A percentile compares a stretch with the other conserved stretches of the same genome.
Conservation (phyloP, 805 yeast genomes). For the Dipodascus geniculatus region DNA sequence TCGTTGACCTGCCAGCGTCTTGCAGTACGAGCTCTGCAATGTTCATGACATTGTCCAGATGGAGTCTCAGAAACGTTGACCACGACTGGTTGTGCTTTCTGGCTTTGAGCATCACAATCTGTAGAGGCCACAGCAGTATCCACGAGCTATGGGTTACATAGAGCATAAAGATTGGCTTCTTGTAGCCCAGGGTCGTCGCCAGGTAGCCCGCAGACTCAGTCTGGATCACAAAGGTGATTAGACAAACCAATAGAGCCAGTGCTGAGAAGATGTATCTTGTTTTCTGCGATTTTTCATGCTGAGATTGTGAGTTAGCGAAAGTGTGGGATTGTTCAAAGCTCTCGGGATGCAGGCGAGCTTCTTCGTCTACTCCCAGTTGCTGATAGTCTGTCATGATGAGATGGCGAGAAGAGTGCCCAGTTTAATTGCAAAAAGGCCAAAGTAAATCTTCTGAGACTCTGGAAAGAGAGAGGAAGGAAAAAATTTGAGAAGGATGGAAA, state of each 20-base stretch:
- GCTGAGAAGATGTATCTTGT: conserved; percentile 35
- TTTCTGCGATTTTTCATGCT: conserved; percentile 11
- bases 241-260: conserved; percentile 35
- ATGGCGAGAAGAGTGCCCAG: no score
- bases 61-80: conserved; percentile 11
- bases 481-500: not conserved
- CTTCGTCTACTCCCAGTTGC: not conserved
- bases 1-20: conserved; percentile 7
- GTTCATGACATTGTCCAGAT: conserved; percentile 10
- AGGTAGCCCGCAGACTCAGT: conserved; percentile 71
- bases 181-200: conserved; percentile 40
- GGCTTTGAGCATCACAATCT: conserved; percentile 38
- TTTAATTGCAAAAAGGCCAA: not conserved
- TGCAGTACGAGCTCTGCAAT: conserved; percentile 17
- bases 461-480: no score
- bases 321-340: not conserved
- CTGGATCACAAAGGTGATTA: conserved; percentile 59
- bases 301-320: not conserved
- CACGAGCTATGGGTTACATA: conserved; percentile 67
- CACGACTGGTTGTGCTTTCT: conserved; percentile 30
- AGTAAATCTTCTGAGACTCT: no score
- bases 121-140: conserved; percentile 64
- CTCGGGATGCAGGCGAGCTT: not conserved
- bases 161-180: conserved; percentile 55
- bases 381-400: not conserved